Evolutionary conservation across 495 filamentous ascomycete species (phyloP).

Genomic region (Clavariopsis aquatica): DNA sequence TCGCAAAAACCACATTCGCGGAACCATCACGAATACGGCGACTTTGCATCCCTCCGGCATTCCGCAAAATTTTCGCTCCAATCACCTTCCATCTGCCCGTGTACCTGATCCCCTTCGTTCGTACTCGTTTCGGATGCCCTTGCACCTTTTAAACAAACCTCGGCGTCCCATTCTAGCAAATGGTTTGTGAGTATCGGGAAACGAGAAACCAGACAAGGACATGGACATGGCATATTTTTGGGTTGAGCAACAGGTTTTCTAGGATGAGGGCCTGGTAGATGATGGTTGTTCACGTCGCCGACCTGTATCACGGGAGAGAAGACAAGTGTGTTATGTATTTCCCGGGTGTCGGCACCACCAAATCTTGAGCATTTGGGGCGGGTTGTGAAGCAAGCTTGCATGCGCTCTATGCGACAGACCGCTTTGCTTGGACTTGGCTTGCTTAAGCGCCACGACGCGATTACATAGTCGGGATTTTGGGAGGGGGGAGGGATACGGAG

Average conservation of each 20-base stretch:
- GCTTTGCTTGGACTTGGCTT: conserved; percentile 2
- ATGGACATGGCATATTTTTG: too few species aligned
- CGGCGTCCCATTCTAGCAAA: conserved; percentile 1
- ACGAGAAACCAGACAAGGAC: too few species aligned
- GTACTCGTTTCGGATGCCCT: neutral
- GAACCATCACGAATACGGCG: neutral
- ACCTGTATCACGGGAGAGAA: too few species aligned
- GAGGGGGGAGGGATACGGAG: conserved; percentile 15
- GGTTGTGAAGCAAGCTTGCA: neutral
- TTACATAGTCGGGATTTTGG: conserved; percentile 1
- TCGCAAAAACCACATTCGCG: too few species aligned
- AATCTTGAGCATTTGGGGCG: neutral
- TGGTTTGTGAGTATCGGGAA: too few species aligned
- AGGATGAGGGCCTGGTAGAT: neutral
- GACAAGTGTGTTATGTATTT: neutral
- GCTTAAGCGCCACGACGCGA: conserved; percentile 13
- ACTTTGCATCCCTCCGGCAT: neutral
- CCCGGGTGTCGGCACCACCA: neutral
- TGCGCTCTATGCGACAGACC: conserved; percentile 5
- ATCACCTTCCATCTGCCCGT: neutral
- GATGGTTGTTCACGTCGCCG: conserved; percentile 19
- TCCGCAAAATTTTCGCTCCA: neutral
- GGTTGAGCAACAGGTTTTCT: too few species aligned
- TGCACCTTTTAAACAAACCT: neutral
- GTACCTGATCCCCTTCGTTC: neutral